Percentiles rank a stretch among this genome's conserved stretches.
These are phyloP conservation scores for Trichoderma guizhouense DNA, from an alignment of 2,329 filamentous ascomycete genomes.

Conservation along the genomic window DNA sequence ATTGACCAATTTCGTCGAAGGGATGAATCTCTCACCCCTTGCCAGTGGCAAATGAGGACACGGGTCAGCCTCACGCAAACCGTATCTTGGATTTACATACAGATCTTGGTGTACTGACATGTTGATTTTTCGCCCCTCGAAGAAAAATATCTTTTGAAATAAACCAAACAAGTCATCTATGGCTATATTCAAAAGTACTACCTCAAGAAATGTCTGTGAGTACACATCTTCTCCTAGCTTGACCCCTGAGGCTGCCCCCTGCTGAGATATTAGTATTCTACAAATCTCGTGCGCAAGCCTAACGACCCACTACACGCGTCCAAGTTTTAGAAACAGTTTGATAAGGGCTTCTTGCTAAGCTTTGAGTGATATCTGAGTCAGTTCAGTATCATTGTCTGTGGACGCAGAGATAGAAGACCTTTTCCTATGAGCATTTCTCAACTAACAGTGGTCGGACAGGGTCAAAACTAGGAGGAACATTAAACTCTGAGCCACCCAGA, in stretches of 20 bases:
- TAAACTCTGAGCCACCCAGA: neutral
- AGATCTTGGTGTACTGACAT: neutral
- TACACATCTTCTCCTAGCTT: neutral
- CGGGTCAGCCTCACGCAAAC: neutral
- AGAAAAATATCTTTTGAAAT: neutral
- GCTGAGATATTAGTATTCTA: neutral
- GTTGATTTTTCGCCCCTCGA: neutral
- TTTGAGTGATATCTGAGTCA: neutral
- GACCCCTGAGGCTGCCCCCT: neutral
- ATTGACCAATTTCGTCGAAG: neutral
- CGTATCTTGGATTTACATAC: neutral
- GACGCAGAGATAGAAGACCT: neutral
- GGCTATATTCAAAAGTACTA: neutral
- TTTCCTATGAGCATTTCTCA: neutral
- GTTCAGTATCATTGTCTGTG: neutral
- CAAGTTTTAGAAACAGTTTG: neutral
- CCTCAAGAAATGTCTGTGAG: neutral
- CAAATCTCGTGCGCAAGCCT: neutral
- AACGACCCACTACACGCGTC: neutral
- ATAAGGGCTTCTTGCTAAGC: neutral
- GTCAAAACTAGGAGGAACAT: neutral
- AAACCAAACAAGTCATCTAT: neutral
- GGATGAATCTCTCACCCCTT: neutral
- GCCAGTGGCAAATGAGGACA: neutral
- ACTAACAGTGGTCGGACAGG: neutral